Evolutionary conservation across 768 basidiomycete genomes (phyloP).

Genomic region (Russula foetens): DNA sequence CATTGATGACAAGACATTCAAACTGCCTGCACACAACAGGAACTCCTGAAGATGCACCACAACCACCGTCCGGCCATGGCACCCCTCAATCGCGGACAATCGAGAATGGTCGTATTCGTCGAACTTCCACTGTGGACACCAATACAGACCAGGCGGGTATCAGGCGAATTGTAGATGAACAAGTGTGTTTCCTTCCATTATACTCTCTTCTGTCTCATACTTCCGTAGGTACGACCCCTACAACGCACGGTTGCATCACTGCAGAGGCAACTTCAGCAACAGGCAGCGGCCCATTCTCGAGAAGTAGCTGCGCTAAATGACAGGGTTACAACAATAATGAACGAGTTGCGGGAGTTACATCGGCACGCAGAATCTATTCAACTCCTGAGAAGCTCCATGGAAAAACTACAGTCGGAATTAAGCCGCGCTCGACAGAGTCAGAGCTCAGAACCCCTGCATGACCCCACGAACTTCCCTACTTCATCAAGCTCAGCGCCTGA

Average conservation of each 20-base stretch:
- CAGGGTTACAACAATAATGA: constrained; percentile 7
- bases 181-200: background rate
- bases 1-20: background rate
- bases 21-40: constrained; percentile 6
- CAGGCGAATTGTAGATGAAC: constrained; percentile 12
- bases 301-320: constrained; percentile 15
- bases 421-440: constrained; percentile 1
- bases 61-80: background rate
- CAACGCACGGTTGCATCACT: constrained; percentile 14
- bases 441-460: constrained; percentile 10
- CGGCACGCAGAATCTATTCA: constrained; percentile 16
- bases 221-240: constrained; percentile 11
- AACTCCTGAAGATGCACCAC: background rate
- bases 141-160: background rate
- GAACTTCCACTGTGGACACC: background rate
- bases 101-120: background rate
- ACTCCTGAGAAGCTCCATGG: constrained; percentile 13
- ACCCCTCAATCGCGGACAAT: background rate
- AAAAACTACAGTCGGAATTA: constrained; percentile 16
- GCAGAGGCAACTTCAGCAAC: constrained; percentile 18
- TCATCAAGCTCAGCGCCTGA: constrained; percentile 1
- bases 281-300: constrained; percentile 8
- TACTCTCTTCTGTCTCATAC: background rate
- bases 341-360: constrained; percentile 13
- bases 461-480: constrained; percentile 7